Conservation (phyloP, 345 rosid species). For the Gossypium longicalyx region DNA sequence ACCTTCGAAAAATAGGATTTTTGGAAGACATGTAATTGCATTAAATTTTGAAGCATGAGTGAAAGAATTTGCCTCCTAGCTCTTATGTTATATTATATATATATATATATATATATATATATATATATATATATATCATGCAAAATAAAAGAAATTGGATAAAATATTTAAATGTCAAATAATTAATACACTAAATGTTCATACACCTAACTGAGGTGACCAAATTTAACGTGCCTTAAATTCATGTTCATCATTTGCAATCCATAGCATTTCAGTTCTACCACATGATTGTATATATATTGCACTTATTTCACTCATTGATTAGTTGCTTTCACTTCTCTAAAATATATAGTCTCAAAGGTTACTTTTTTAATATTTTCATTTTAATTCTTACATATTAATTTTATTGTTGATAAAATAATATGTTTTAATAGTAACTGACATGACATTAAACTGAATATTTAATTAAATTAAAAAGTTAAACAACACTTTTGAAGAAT, state of each 20-base stretch:
- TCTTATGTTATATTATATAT: neutral
- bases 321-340: neutral
- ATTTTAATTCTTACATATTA: too few species aligned
- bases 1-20: too few species aligned
- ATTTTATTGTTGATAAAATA: too few species aligned
- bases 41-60: neutral
- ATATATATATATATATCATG: neutral
- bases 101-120: too few species aligned
- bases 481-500: too few species aligned
- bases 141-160: neutral
- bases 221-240: slow-evolving; percentile 4
- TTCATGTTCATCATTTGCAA: slow-evolving; percentile 8
- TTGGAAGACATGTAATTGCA: neutral
- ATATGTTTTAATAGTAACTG: too few species aligned
- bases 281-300: neutral
- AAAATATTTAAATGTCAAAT: neutral
- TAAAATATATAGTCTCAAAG: neutral
- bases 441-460: too few species aligned
- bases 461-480: too few species aligned
- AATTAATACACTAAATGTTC: neutral
- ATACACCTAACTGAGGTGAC: neutral
- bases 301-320: neutral
- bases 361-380: neutral
- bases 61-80: neutral
- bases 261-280: neutral